These are phyloP conservation scores for Bertia moriformis DNA, from an alignment of 2,329 filamentous ascomycete species.

Conservation along the genomic window DNA sequence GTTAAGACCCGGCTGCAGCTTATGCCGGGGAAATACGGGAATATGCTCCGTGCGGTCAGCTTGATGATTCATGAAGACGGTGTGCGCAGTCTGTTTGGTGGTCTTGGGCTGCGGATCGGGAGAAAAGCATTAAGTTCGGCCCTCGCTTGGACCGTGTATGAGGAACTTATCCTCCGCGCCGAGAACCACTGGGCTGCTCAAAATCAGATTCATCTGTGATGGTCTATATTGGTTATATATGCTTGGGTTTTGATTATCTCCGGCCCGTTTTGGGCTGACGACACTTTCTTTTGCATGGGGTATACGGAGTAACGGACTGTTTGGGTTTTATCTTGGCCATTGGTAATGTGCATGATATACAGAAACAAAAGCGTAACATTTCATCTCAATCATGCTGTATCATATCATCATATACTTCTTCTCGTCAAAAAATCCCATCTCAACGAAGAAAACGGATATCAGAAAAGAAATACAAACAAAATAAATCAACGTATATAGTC, in stretches of 20 bases:
- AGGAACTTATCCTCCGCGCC: slow-evolving; percentile 52
- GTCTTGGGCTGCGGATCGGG: slow-evolving; percentile 52
- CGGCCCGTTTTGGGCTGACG: too few relatives aligned
- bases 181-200: slow-evolving; percentile 23
- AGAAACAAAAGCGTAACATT: background rate
- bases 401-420: too few relatives aligned
- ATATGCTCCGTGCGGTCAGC: slow-evolving; percentile 46
- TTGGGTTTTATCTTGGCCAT: too few relatives aligned
- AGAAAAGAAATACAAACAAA: slow-evolving; percentile 2
- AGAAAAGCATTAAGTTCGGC: slow-evolving; percentile 59
- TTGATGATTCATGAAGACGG: slow-evolving; percentile 56
- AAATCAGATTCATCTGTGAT: slow-evolving; percentile 5
- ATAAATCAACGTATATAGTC: slow-evolving; percentile 1
- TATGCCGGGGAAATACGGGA: slow-evolving; percentile 50
- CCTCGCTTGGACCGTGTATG: slow-evolving; percentile 62
- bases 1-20: slow-evolving; percentile 65
- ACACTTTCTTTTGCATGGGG: too few relatives aligned
- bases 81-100: slow-evolving; percentile 49
- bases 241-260: too few relatives aligned
- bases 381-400: background rate
- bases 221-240: background rate
- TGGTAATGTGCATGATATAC: too few relatives aligned
- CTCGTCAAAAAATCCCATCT: slow-evolving; percentile 7
- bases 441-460: slow-evolving; percentile 5
- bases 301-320: too few relatives aligned